These are phyloP conservation scores for Pachyrhizus erosus DNA, from an alignment of 306 rosid species.

Conservation along the genomic window DNA sequence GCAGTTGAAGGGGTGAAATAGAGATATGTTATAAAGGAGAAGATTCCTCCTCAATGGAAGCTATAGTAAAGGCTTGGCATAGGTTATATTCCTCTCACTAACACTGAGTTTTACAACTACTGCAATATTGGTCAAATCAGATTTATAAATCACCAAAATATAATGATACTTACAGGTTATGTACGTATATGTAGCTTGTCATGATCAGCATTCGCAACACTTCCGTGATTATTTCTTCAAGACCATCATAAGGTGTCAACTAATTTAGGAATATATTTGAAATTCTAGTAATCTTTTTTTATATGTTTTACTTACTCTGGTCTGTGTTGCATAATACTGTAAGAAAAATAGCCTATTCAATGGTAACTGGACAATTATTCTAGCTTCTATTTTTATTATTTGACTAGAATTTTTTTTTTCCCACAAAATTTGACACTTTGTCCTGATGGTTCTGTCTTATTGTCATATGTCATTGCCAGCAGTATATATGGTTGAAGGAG, in stretches of 20 bases:
- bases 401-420: neutral
- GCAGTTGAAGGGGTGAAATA: neutral
- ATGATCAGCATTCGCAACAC: neutral
- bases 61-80: neutral
- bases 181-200: neutral
- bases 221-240: neutral
- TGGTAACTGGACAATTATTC: neutral
- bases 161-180: neutral
- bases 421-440: too few species aligned
- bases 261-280: neutral
- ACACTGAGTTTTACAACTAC: neutral
- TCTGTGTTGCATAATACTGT: neutral
- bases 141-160: neutral
- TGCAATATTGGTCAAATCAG: neutral
- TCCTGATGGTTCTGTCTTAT: too few species aligned
- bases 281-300: neutral
- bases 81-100: neutral
- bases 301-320: neutral
- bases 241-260: neutral
- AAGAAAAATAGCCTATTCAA: neutral
- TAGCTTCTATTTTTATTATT: neutral
- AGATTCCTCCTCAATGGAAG: neutral
- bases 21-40: neutral
- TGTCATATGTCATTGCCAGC: too few species aligned
- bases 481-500: too few species aligned